phyloP scores from a whole-genome alignment of 108 stramenopile species.

The Conticribra weissflogii region DNA sequence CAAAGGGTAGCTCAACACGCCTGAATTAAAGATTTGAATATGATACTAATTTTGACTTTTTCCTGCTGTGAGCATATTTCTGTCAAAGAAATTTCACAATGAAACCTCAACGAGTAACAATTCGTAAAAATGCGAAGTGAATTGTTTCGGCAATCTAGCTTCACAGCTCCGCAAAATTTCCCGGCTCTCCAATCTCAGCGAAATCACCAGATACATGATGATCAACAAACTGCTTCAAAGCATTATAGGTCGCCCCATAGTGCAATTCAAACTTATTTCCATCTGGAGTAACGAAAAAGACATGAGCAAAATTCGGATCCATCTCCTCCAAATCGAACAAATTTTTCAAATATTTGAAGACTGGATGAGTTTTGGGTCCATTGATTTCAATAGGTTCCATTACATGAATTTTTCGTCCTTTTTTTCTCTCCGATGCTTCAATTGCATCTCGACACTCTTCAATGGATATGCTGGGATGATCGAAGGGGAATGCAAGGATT shows the following conservation, averaged over 20 bases:
- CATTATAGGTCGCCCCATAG: constrained; percentile 34
- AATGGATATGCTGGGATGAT: constrained; percentile 21
- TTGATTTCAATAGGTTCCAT: constrained; percentile 41
- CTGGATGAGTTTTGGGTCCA: constrained; percentile 45
- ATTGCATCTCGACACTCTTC: constrained; percentile 27
- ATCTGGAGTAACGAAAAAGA: constrained; percentile 44
- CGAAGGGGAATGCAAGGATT: constrained; percentile 46
- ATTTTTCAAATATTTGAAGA: constrained; percentile 35
- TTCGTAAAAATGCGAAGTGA: neutral
- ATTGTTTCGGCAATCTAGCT: neutral
- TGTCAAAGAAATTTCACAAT: too few relatives aligned
- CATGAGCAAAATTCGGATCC: constrained; percentile 39
- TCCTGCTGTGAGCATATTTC: too few relatives aligned
- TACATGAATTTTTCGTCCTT: constrained; percentile 36
- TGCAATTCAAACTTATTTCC: constrained; percentile 43
- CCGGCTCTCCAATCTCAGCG: constrained; percentile 17
- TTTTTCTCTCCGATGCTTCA: constrained; percentile 19
- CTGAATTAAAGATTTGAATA: too few relatives aligned
- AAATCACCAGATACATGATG: constrained; percentile 40
- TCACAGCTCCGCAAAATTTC: constrained; percentile 12
- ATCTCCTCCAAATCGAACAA: constrained; percentile 34
- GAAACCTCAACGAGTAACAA: neutral
- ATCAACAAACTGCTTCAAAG: constrained; percentile 38
- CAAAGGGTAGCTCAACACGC: too few relatives aligned
- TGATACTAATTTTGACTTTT: too few relatives aligned